Base-by-base conservation (phyloP, 208 protist genomes). In the Wallacemonas rigidus region DNA sequence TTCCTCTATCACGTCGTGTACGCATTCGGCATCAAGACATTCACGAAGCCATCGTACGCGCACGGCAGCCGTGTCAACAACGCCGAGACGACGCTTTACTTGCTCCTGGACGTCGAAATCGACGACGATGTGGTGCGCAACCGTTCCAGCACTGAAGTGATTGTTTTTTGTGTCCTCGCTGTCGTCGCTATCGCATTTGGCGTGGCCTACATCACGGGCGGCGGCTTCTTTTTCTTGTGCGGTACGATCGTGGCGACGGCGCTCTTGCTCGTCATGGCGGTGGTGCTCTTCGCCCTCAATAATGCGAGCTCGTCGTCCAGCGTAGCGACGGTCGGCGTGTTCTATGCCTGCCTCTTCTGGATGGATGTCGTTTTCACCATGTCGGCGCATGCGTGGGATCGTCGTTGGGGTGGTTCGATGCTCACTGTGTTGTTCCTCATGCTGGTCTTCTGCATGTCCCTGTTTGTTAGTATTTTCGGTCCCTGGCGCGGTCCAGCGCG, bases 41-140 rank as follows among this genome's bases (percentile, higher is more conserved):
- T 87, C 17, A 79, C 76, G 43, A 74, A 51, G 48, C 56, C 76
- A 7, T 81, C 87, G 35, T 81, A 83, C 72, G 81, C 72, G 14
- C 78, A 83, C 60, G 86, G 74, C 48, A 90, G 81, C 76, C 76
- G 83, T 45, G 76, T 91, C 55, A 92, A 87, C 76, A 72, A 83
- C 72, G 83, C 76, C 35, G 69, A 82, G 26, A 56, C 64, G 1
- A 83, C 75, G 1, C 71, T 91, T 43, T 85, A 83, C 70, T 76
- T 92, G 41, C 79, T 87, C 39, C 71, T 90, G 57, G 75, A 87
- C 55, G 63, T 80, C 41, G 75, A 82, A 41, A 73, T 87, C 75
- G 80, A 88, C 60, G 74, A 86, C 56, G 69, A 82, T 65, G 51
- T 71, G 51, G 71, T 75, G 41, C 48, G 71, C 8, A 57, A 45